A percentile compares a stretch with the other conserved stretches of the same genome.
Conservation (phyloP, 352 stramenopile species). For the Phytopythium ostracodes region DNA sequence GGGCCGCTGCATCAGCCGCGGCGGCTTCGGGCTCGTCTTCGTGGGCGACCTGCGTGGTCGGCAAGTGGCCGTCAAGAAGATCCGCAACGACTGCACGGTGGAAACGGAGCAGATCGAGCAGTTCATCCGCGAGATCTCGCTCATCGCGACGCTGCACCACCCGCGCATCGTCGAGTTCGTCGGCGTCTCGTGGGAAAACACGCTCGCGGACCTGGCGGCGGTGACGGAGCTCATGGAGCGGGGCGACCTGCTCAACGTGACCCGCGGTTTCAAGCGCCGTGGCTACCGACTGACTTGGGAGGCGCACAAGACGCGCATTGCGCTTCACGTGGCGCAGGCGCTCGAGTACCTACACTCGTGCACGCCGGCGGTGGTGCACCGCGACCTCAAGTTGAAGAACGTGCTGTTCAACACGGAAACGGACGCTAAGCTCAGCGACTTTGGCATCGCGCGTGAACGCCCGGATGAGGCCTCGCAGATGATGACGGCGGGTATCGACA, state of each 20-base stretch:
- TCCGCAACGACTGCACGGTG: conserved; percentile 28
- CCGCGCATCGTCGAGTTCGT: conserved; percentile 64
- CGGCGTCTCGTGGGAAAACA: conserved; percentile 49
- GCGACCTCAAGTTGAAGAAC: conserved; percentile 47
- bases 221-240: conserved; percentile 72
- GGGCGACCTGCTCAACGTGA: conserved; percentile 54
- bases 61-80: conserved; percentile 45
- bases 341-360: conserved; percentile 61
- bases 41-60: conserved; percentile 30
- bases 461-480: conserved; percentile 45
- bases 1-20: conserved; percentile 32
- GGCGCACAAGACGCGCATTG: conserved; percentile 47
- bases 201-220: conserved; percentile 36
- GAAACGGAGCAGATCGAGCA: conserved; percentile 41
- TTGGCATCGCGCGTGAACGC: conserved; percentile 53
- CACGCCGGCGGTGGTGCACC: conserved; percentile 49
- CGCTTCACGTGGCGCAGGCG: conserved; percentile 57
- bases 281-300: conserved; percentile 42
- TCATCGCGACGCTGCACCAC: conserved; percentile 48
- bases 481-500: conserved; percentile 65
- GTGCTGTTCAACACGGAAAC: conserved; percentile 40
- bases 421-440: conserved; percentile 73
- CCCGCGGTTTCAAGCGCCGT: conserved; percentile 38
- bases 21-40: conserved; percentile 41
- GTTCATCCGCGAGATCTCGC: conserved; percentile 54